Conservation (phyloP, 1,284 basidiomycete genomes). For the Naganishia cerealis region DNA sequence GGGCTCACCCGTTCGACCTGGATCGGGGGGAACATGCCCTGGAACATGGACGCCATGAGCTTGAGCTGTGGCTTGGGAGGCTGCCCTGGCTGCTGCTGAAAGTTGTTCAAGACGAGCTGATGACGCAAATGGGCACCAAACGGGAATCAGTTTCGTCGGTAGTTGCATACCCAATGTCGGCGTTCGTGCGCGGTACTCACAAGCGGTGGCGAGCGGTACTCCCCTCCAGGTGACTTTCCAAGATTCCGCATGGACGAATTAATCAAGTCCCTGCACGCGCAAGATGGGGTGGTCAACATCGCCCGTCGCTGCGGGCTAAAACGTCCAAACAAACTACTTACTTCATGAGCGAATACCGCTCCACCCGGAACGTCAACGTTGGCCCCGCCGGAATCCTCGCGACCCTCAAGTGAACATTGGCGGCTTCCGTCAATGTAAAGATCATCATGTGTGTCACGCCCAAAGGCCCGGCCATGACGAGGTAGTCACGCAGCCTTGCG, state of each 20-base stretch:
- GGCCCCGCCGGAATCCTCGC: conserved; percentile 88
- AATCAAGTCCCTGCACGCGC: conserved; percentile 45
- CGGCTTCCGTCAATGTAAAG: conserved; percentile 80
- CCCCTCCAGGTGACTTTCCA: conserved; percentile 51
- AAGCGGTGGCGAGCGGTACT: conserved; percentile 54
- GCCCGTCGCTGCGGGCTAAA: conserved; percentile 1
- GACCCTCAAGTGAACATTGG: conserved; percentile 76
- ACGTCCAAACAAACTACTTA: conserved; percentile 36
- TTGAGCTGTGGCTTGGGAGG: conserved; percentile 54
- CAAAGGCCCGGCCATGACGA: conserved; percentile 86
- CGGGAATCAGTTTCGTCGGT: too few relatives aligned
- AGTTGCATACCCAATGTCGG: not conserved
- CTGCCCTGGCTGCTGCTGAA: conserved; percentile 54
- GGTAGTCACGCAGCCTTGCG: conserved; percentile 92
- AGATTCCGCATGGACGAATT: conserved; percentile 50
- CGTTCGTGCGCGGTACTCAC: conserved; percentile 36
- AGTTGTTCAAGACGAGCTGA: conserved; percentile 57
- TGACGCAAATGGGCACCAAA: not conserved
- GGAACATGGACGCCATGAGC: conserved; percentile 59
- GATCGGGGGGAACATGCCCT: conserved; percentile 59
- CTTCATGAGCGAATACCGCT: conserved; percentile 86
- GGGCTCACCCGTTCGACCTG: conserved; percentile 58
- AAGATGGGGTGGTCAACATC: conserved; percentile 31
- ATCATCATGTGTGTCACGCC: conserved; percentile 91
- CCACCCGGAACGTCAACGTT: conserved; percentile 87